Percentiles rank a stretch among this genome's conserved stretches.
Conservation (phyloP, 140 eudicot genomes). For the Eryngium alpinum region DNA sequence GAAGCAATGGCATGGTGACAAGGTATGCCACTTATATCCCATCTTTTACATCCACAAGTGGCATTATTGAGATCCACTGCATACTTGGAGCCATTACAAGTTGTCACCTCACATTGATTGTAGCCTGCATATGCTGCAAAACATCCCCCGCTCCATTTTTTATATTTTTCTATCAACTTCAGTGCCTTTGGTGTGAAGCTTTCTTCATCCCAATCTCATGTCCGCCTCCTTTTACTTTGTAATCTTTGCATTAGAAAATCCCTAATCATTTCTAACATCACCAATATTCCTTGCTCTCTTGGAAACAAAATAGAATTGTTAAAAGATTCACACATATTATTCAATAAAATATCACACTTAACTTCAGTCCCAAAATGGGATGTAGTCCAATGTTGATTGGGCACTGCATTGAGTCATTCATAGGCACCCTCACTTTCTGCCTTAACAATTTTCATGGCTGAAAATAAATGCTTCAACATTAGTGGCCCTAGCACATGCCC, state of each 20-base stretch:
- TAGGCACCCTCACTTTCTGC: neutral
- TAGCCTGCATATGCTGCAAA: neutral
- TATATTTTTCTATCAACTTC: neutral
- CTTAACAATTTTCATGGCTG: neutral
- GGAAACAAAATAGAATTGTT: neutral
- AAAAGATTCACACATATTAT: neutral
- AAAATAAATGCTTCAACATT: neutral
- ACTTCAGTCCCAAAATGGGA: neutral
- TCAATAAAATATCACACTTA: neutral
- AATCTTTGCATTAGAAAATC: too few species aligned
- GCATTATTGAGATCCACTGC: too few species aligned
- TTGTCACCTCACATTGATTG: neutral
- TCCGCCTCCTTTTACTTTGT: too few species aligned
- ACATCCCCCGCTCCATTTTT: neutral
- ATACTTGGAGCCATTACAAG: too few species aligned
- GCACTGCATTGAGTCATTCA: neutral
- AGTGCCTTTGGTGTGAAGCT: neutral
- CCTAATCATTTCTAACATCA: neutral
- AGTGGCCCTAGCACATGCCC: neutral
- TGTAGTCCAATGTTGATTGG: too few species aligned
- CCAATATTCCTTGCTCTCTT: neutral
- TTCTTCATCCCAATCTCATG: too few species aligned
- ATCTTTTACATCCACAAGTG: too few species aligned
- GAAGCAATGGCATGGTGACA: too few species aligned
- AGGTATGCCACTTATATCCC: too few species aligned